Percentiles rank a stretch among this genome's conserved stretches.
These are phyloP conservation scores for Hsuehochloa calcarea DNA, from an alignment of 176 grass and related monocot species.

Conservation along the genomic window DNA sequence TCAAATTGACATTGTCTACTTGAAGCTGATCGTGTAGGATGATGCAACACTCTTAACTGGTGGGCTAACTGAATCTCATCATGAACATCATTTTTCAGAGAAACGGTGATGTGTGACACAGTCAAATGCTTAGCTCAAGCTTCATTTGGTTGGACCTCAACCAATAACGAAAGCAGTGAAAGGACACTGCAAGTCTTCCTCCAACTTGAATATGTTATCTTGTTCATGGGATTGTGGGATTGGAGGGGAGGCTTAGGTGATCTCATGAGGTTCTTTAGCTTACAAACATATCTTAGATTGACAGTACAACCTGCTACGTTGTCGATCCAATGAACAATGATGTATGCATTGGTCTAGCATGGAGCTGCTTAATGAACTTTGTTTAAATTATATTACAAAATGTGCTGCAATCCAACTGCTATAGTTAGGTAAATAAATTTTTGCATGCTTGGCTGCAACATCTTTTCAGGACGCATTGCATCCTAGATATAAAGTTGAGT, in stretches of 20 bases:
- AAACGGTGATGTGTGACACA: neutral
- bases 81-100: neutral
- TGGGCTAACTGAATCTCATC: neutral
- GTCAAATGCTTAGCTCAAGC: neutral
- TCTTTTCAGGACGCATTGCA: constrained; percentile 23
- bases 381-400: constrained; percentile 11
- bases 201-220: constrained; percentile 17
- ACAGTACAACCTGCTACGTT: constrained; percentile 4
- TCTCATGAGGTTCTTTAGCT: constrained; percentile 13
- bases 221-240: constrained; percentile 27
- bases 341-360: neutral
- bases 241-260: constrained; percentile 27
- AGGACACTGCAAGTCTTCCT: neutral
- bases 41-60: too few species aligned
- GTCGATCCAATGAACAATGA: constrained; percentile 6
- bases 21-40: neutral
- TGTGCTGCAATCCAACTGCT: neutral
- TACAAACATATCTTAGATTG: constrained; percentile 3
- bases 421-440: neutral
- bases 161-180: neutral
- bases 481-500: constrained; percentile 28
- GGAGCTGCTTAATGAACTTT: neutral
- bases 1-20: neutral
- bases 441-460: neutral
- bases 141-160: neutral